phyloP scores from a whole-genome alignment of 352 stramenopile genomes.

The Phytophthora idaei region DNA sequence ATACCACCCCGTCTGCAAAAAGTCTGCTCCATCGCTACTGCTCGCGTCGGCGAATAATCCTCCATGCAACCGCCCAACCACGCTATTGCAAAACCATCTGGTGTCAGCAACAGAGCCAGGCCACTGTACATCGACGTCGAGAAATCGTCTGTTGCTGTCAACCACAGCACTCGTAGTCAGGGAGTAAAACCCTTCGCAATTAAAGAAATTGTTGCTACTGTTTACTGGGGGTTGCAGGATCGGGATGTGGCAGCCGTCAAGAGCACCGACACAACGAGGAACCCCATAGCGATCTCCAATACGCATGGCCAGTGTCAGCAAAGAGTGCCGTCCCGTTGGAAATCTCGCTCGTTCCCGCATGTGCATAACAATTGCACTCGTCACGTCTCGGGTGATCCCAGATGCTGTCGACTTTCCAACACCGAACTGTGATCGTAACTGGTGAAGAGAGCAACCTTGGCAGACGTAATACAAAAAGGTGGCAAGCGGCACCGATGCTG shows the following conservation, averaged over 20 bases:
- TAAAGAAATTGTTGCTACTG: conserved; percentile 7
- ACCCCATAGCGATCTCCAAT: conserved; percentile 5
- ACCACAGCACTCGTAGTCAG: conserved; percentile 7
- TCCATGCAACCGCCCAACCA: background rate
- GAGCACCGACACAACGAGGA: background rate
- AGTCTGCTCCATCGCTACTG: background rate
- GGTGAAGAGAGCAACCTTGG: conserved; percentile 3
- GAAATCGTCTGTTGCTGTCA: background rate
- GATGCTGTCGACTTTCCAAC: conserved; percentile 6
- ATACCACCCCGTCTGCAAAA: conserved; percentile 1
- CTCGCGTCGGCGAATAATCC: background rate
- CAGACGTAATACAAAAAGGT: conserved; percentile 1
- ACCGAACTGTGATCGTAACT: conserved; percentile 8
- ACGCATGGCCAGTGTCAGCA: conserved; percentile 2
- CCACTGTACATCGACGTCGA: conserved; percentile 3
- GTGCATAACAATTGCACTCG: background rate
- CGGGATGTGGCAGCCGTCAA: conserved; percentile 3
- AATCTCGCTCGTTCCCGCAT: background rate
- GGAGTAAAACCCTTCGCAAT: conserved; percentile 9
- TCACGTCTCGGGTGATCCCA: background rate
- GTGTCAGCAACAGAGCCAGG: conserved; percentile 6
- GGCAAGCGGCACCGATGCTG: background rate
- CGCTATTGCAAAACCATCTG: conserved; percentile 2
- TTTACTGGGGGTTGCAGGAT: conserved; percentile 1
- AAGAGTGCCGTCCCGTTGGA: background rate